Percentiles rank a stretch among this genome's conserved stretches.
phyloP scores from a whole-genome alignment of 192 early-diverging fungal species.

The Pilaira anomala region DNA sequence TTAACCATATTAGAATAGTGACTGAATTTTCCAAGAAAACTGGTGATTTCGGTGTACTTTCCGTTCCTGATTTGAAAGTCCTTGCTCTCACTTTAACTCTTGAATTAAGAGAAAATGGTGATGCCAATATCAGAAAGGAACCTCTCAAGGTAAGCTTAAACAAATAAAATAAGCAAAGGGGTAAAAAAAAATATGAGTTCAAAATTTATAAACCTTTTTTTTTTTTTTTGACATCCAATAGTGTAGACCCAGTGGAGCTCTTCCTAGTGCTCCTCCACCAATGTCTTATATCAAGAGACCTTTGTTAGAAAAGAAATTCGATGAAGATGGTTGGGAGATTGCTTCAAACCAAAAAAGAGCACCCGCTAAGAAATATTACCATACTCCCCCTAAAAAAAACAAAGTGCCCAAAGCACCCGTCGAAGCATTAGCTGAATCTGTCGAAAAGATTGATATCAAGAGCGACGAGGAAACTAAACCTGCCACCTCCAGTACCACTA shows the following conservation, averaged over 20 bases:
- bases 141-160: constrained; percentile 49
- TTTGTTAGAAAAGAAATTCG: constrained; percentile 20
- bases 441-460: constrained; percentile 29
- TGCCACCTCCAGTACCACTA: not conserved
- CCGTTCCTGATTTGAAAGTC: constrained; percentile 82
- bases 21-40: constrained; percentile 85
- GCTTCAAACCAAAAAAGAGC: constrained; percentile 15
- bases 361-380: not conserved
- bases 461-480: constrained; percentile 27
- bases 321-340: constrained; percentile 52
- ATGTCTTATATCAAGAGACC: constrained; percentile 1
- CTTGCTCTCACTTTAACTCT: constrained; percentile 87
- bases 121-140: constrained; percentile 65
- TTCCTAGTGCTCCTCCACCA: constrained; percentile 28
- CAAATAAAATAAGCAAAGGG: not conserved
- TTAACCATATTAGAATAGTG: constrained; percentile 52
- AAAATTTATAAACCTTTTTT: not conserved
- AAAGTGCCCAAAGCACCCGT: constrained; percentile 4
- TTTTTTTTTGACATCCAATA: constrained; percentile 16
- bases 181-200: too few relatives aligned
- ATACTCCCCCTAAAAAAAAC: not conserved
- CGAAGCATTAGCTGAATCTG: constrained; percentile 29
- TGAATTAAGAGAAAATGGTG: constrained; percentile 76
- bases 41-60: constrained; percentile 83
- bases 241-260: constrained; percentile 21